Base-by-base conservation (phyloP, 2,329 filamentous ascomycete genomes). In the Aspergillus hortae region DNA sequence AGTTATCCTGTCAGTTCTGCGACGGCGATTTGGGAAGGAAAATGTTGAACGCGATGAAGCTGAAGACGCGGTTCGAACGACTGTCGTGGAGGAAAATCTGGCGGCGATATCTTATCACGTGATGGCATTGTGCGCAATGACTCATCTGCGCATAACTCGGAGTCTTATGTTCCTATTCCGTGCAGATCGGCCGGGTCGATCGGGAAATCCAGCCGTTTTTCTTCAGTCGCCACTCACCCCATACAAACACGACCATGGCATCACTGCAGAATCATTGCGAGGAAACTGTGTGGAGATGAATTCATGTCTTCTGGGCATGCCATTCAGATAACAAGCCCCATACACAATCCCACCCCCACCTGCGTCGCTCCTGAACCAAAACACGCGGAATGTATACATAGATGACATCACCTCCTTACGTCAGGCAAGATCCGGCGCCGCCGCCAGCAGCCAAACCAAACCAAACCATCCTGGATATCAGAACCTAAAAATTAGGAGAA, bases 31-130 rank as follows among this genome's bases (percentile, higher is more conserved):
- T 44, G 25, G 27, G 32, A 6, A 23, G 23, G 23, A 23, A 23
- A 23, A 6, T 23, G 23, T 23, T 23, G 23, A 23, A 23, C 23
- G 23, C 23, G 48, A n/a, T 19, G 50, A 44, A 60, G 56, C 12
- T 48, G 45, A 46, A 52, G 55, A 48, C 61, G 57, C 48, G 67
- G 62, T 60, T 69, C 67, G 67, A 69, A 69, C 67, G 54, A 51
- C 51, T 54, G 62, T 53, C 61, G 53, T 53, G 46, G 52, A 56
- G 50, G 48, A 54, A 53, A 55, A 49, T 44, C 19, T 21, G 7
- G 46, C 43, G 25, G 46, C 23, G 35, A 15, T 6, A 4, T 38
- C 1, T 11, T 30, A 23, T 23, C 27, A 30, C 27, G 27, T 30
- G 27, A 30, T 11, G 3, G 3, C 1, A 11, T 30, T 30, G 10